Conservation (phyloP, 2,329 filamentous ascomycete genomes). For the Chalaropsis ovoidea region DNA sequence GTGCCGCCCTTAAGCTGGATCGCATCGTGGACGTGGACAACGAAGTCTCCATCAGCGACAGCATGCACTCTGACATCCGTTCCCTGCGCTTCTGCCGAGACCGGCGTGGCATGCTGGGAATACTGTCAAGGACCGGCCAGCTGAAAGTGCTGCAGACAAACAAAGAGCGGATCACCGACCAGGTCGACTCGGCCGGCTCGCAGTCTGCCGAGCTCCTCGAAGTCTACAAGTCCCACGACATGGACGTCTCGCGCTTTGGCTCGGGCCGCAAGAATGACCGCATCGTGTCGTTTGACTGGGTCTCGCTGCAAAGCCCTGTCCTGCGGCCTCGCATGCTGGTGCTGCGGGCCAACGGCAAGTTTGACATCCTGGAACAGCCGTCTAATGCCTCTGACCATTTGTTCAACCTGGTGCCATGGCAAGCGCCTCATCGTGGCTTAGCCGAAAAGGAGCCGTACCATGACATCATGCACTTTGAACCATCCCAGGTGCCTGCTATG, state of each 20-base stretch:
- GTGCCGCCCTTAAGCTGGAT: constrained; percentile 49
- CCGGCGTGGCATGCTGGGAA: constrained; percentile 49
- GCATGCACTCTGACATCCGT: constrained; percentile 51
- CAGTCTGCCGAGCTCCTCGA: constrained; percentile 46
- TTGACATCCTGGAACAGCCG: constrained; percentile 53
- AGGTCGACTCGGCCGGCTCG: constrained; percentile 27
- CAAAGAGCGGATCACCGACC: constrained; percentile 40
- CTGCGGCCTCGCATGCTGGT: constrained; percentile 50
- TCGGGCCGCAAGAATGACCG: constrained; percentile 45
- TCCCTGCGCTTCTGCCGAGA: constrained; percentile 55
- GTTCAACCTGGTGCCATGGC: constrained; percentile 53
- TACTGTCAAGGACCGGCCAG: constrained; percentile 53
- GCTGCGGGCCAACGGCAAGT: constrained; percentile 49
- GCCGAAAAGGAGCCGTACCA: constrained; percentile 46
- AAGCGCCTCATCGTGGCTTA: constrained; percentile 47
- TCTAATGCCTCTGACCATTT: constrained; percentile 48
- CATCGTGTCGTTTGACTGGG: constrained; percentile 59
- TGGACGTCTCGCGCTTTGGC: constrained; percentile 50
- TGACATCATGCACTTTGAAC: constrained; percentile 49
- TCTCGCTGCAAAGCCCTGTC: constrained; percentile 47
- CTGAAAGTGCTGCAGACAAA: constrained; percentile 51
- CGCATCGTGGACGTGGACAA: constrained; percentile 47
- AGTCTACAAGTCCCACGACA: constrained; percentile 50
- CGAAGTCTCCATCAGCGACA: constrained; percentile 41
- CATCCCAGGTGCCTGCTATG: constrained; percentile 42